Conservation (phyloP, 2,329 filamentous ascomycete genomes). For the Sordariomycetes sp. region DNA sequence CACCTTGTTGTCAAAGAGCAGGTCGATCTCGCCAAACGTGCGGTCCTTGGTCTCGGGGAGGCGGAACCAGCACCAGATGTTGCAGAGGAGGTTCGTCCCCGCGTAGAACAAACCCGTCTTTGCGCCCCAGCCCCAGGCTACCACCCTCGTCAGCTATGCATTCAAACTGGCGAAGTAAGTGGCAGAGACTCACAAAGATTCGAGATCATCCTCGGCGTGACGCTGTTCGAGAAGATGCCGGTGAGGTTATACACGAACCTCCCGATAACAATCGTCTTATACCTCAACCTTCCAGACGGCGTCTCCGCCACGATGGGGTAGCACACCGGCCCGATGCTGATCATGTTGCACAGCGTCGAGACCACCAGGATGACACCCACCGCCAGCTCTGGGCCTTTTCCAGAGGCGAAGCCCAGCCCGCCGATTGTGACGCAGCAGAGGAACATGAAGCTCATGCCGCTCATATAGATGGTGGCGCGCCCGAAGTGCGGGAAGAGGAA, state of each 20-base stretch:
- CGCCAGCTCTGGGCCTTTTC: conserved; percentile 9
- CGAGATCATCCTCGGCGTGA: conserved; percentile 22
- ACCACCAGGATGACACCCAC: conserved; percentile 20
- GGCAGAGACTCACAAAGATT: not conserved
- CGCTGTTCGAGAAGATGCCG: conserved; percentile 25
- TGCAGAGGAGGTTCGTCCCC: conserved; percentile 9
- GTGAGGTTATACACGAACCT: conserved; percentile 29
- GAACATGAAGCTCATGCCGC: conserved; percentile 25
- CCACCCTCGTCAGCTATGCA: not conserved
- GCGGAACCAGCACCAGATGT: conserved; percentile 13
- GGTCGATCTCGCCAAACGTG: conserved; percentile 41
- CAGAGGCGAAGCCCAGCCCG: conserved; percentile 15
- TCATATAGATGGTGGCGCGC: conserved; percentile 27
- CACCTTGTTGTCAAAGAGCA: conserved; percentile 33
- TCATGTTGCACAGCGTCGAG: conserved; percentile 13
- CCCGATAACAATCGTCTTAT: conserved; percentile 33
- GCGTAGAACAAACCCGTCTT: conserved; percentile 24
- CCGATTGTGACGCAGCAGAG: conserved; percentile 22
- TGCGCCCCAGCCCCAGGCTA: conserved; percentile 24
- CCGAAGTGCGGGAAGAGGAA: conserved; percentile 26
- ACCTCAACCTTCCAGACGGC: conserved; percentile 29
- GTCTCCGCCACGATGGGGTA: conserved; percentile 27
- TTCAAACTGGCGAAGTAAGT: not conserved
- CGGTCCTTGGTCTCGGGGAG: conserved; percentile 39
- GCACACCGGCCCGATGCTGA: conserved; percentile 19